Conservation (phyloP, 345 rosid species). For the Eutrema japonicum region DNA sequence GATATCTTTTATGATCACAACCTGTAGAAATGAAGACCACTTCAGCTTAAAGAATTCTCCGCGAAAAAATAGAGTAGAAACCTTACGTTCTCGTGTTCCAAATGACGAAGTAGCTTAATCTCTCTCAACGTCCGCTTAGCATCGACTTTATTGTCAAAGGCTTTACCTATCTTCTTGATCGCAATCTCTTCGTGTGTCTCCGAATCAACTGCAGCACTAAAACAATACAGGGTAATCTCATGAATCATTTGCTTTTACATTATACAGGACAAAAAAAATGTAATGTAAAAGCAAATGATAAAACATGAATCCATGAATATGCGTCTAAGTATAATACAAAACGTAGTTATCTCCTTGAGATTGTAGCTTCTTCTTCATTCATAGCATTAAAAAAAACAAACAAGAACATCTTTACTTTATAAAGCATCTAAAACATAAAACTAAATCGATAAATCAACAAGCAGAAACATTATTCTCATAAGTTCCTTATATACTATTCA, state of each 20-base stretch:
- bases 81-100: slow-evolving; percentile 52
- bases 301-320: background rate
- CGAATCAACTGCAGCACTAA: slow-evolving; percentile 60
- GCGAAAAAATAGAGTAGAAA: background rate
- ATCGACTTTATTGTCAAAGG: slow-evolving; percentile 60
- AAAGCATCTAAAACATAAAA: background rate
- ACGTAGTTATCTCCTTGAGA: background rate
- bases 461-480: background rate
- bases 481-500: too few relatives aligned
- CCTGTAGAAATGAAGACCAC: slow-evolving; percentile 35
- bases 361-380: background rate
- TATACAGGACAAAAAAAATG: background rate
- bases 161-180: slow-evolving; percentile 65
- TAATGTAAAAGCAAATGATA: background rate
- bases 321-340: background rate
- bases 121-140: slow-evolving; percentile 62
- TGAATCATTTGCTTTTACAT: slow-evolving; percentile 1
- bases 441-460: background rate
- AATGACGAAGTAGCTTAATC: slow-evolving; percentile 65
- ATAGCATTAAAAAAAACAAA: background rate
- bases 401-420: background rate
- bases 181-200: slow-evolving; percentile 61
- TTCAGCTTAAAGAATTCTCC: background rate
- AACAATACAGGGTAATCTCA: slow-evolving; percentile 14
- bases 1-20: slow-evolving; percentile 56